Percentiles rank a stretch among this genome's conserved stretches.
Conservation (phyloP, 192 early-diverging fungal species). For the Geranomyces michiganensis region DNA sequence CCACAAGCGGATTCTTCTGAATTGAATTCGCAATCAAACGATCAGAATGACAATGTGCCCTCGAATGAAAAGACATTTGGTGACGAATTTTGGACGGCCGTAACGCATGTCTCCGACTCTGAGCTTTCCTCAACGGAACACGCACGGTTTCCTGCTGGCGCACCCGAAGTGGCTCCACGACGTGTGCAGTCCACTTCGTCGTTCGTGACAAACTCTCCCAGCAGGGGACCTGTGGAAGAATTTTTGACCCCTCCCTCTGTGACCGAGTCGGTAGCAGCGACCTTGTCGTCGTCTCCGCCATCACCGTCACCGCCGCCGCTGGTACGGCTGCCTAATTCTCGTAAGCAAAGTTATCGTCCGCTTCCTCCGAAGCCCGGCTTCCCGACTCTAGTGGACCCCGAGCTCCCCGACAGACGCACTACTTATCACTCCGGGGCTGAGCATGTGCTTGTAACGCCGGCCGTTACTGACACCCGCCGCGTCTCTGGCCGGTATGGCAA, state of each 20-base stretch:
- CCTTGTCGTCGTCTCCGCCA: not conserved
- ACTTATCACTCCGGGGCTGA: no score
- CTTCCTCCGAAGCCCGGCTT: not conserved
- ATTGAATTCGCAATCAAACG: no score
- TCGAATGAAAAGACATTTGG: not conserved
- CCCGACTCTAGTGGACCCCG: no score
- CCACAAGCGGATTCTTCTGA: no score
- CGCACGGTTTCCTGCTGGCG: no score
- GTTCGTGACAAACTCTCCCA: slow-evolving; percentile 1
- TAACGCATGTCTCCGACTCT: not conserved
- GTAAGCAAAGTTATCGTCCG: slow-evolving; percentile 10
- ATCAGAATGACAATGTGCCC: no score
- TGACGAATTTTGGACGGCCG: slow-evolving; percentile 25
- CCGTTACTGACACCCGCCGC: not conserved
- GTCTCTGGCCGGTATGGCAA: slow-evolving; percentile 7
- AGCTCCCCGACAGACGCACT: no score
- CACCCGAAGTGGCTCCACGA: no score
- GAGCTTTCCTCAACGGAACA: not conserved
- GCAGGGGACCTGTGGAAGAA: not conserved
- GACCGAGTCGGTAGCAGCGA: not conserved
- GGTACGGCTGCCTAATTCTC: not conserved
- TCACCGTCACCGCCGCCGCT: not conserved
- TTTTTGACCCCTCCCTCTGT: no score
- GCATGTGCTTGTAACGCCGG: no score
- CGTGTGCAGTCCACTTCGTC: not conserved